Evolutionary conservation across 805 yeast species (phyloP), one percentile per base, ranked within the genome.

Genomic region (Cyberlindnera petersonii): DNA sequence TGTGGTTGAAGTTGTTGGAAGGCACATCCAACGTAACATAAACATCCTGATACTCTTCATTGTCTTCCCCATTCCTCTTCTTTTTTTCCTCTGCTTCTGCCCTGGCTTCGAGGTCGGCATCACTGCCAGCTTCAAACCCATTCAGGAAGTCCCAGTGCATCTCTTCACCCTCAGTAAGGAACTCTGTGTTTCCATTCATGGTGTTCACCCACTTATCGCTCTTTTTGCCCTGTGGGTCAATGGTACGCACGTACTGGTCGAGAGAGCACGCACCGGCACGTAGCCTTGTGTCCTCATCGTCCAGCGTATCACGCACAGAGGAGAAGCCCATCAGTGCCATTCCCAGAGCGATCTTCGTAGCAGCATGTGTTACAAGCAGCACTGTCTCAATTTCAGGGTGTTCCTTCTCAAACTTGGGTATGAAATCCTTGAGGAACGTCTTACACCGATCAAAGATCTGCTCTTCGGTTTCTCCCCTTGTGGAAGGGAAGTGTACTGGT

Each of bases 301-400:
- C 70, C 28, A 83, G 53, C 18, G 69, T 61, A 20, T 77, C 85
- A 31, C 74, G 69, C 16, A 75, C 75, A 28, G 67, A 65, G 0
- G 56, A 37, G 39, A 71, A 73, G 0, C 78, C 78, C 52, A 83
- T 55, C 13, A 91, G 65, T 1, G 84, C 72, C 77, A 86, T 76
- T 4, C 96, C 96, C 14, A 91, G 64, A 0, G 94, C 89, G 44
- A 88, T 86, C 59, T 87, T 86, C 5, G 94, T 74, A 4, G 98
- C 97, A 1, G 98, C 98, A 63, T 93, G 98, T 4, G 95, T 79
- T 20, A 86, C 79, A n/a, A 91, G 64, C 17, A 93, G 52, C 7
- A 93, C 66, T 0, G 78, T 68, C 26, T 79, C 76, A 23, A 77
- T 65, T 2, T 77, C 64, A 0, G 95, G 94, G 51, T 64, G 72